Conservation (phyloP, 257 asterid genomes). For the Primulina tabacum region DNA sequence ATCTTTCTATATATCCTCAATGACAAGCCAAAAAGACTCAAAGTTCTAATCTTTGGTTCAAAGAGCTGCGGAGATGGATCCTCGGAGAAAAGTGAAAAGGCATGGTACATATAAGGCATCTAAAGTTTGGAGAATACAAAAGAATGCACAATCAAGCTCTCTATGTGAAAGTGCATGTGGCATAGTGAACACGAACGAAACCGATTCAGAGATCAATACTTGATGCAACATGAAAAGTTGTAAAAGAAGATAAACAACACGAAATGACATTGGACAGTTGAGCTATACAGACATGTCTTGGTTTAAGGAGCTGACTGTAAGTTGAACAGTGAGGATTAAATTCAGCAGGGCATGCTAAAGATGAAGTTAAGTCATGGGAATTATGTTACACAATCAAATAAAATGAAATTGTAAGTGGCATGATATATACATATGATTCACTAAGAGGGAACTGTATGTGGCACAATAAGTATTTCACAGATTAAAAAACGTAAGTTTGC, state of each 20-base stretch:
- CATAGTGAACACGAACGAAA: background rate
- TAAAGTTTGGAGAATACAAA: background rate
- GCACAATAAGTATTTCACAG: background rate
- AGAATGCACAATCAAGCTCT: background rate
- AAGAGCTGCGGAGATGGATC: no score
- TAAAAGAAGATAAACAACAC: background rate
- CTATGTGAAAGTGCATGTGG: constrained; percentile 2
- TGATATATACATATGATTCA: background rate
- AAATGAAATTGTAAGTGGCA: background rate
- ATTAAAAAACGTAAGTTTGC: background rate
- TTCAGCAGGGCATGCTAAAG: background rate
- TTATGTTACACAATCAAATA: background rate
- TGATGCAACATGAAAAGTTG: background rate
- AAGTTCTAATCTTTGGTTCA: no score
- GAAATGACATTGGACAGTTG: background rate
- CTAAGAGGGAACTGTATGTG: background rate
- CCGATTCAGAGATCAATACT: background rate
- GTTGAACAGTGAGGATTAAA: background rate
- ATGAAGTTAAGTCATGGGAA: background rate
- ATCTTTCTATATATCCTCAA: no score
- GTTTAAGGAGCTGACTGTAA: background rate
- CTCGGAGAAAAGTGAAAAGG: background rate
- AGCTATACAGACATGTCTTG: background rate
- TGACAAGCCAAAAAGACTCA: no score
- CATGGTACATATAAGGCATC: background rate